Conservation (phyloP, 108 stramenopile genomes). For the Cylindrotheca fusiformis region DNA sequence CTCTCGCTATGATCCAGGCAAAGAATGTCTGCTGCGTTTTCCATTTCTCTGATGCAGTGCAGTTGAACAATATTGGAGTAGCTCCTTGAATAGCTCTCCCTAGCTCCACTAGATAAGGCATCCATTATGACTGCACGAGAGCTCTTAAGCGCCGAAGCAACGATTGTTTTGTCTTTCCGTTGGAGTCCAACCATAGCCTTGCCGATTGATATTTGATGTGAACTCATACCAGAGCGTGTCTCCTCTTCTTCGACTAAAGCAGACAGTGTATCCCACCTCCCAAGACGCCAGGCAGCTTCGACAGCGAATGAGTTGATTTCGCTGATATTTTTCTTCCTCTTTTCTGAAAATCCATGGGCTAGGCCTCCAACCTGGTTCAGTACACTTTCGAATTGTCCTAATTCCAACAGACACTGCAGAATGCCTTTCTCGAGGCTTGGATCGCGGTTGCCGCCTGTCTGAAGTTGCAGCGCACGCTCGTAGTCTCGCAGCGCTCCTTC, state of each 20-base stretch:
- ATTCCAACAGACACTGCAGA: conserved; percentile 68
- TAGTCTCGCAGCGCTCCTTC: conserved; percentile 76
- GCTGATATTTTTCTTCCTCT: conserved; percentile 1
- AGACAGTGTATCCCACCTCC: conserved; percentile 70
- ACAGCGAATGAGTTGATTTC: conserved; percentile 49
- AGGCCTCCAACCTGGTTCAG: conserved; percentile 74
- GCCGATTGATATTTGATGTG: conserved; percentile 57
- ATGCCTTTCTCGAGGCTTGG: conserved; percentile 45
- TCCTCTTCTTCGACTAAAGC: conserved; percentile 15
- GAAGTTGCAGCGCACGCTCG: conserved; percentile 61
- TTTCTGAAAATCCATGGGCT: background rate
- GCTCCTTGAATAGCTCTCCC: conserved; percentile 73
- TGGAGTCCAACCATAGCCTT: conserved; percentile 61
- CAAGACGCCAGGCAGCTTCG: conserved; percentile 87
- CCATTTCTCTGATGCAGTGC: conserved; percentile 76
- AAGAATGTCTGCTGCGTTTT: conserved; percentile 35
- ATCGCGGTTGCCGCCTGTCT: conserved; percentile 12
- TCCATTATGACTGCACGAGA: conserved; percentile 64
- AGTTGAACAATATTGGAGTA: conserved; percentile 65
- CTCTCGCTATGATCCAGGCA: conserved; percentile 9
- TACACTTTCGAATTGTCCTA: conserved; percentile 84
- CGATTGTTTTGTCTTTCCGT: conserved; percentile 17
- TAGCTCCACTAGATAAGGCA: conserved; percentile 56
- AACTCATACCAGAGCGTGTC: background rate
- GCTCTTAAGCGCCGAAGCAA: conserved; percentile 29